A percentile compares a stretch with the other conserved stretches of the same genome.
Conservation (phyloP, 257 asterid genomes). For the Nicotiana attenuata region DNA sequence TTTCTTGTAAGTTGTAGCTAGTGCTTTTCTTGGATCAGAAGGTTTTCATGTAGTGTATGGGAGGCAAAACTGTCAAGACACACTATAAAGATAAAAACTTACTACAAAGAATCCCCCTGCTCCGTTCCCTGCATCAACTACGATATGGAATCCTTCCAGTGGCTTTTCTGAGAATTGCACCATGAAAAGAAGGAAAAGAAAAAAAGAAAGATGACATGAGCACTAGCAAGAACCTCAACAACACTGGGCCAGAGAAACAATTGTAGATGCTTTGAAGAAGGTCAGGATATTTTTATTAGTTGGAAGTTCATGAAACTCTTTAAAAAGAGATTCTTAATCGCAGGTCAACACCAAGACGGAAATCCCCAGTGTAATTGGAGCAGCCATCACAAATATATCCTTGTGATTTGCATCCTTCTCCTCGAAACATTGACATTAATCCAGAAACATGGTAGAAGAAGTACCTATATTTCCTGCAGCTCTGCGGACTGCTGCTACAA, state of each 20-base stretch:
- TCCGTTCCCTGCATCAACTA: conserved; percentile 99
- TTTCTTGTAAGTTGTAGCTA: not conserved
- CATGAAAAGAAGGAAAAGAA: conserved; percentile 22
- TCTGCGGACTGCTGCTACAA: conserved; percentile 89
- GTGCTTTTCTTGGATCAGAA: not conserved
- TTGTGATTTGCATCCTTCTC: not conserved
- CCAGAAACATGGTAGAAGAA: conserved; percentile 12
- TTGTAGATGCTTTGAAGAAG: not conserved
- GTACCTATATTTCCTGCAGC: conserved; percentile 85
- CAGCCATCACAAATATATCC: not conserved
- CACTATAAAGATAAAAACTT: conserved; percentile 23
- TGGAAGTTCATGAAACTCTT: not conserved
- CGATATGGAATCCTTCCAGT: conserved; percentile 90
- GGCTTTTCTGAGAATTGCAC: conserved; percentile 73
- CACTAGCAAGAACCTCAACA: conserved; percentile 4
- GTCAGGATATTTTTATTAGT: not conserved
- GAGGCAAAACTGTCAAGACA: not conserved
- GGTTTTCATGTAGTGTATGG: not conserved
- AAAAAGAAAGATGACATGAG: conserved; percentile 10
- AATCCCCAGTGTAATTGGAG: not conserved
- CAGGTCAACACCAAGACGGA: not conserved
- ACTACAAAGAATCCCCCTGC: conserved; percentile 98
- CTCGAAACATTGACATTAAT: not conserved
- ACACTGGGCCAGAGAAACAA: not conserved
- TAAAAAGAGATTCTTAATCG: not conserved